These are phyloP conservation scores for Eucalyptus victrix DNA, from an alignment of 345 rosid species.

Conservation along the genomic window DNA sequence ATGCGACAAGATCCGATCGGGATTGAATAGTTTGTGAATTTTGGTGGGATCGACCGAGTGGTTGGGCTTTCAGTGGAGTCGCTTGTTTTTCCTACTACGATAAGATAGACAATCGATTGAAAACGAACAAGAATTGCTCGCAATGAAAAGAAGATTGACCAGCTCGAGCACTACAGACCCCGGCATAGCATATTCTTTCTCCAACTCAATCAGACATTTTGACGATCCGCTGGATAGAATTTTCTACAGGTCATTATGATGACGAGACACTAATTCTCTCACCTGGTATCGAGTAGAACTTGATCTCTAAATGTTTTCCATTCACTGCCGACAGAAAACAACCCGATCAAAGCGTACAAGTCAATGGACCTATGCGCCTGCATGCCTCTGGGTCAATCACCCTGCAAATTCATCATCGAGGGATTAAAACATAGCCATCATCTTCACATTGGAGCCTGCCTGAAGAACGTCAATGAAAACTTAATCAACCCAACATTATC, in stretches of 20 bases:
- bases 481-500: background rate
- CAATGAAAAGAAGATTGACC: background rate
- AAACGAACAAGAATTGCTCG: background rate
- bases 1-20: background rate
- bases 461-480: background rate
- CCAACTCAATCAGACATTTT: background rate
- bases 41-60: background rate
- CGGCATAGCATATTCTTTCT: background rate
- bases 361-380: background rate
- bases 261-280: background rate
- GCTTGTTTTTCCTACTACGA: background rate
- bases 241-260: background rate
- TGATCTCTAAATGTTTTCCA: background rate
- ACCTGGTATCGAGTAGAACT: background rate
- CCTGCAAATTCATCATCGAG: background rate
- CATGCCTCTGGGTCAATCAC: background rate
- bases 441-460: background rate
- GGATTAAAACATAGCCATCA: background rate
- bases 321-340: background rate
- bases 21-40: background rate
- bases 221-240: background rate
- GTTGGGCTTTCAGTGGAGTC: background rate
- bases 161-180: background rate
- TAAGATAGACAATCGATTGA: background rate
- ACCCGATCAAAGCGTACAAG: background rate